A percentile compares a stretch with the other conserved stretches of the same genome.
Evolutionary conservation across 1,284 basidiomycete species (phyloP).

Genomic region (Trichosporon sp.): DNA sequence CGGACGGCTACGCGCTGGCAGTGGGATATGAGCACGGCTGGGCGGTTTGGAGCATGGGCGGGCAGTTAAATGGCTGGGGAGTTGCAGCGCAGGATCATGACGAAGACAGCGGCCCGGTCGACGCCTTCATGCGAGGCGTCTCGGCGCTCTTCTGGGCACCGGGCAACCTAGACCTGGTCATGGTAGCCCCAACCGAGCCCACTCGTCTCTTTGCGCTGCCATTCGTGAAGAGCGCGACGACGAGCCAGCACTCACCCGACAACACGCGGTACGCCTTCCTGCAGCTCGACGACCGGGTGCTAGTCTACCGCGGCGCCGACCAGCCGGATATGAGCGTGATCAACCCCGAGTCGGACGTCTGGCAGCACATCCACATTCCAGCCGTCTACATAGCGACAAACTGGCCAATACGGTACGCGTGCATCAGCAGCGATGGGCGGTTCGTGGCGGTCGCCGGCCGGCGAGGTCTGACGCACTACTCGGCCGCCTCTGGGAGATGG

Average conservation of each 20-base stretch:
- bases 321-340: constrained; percentile 97
- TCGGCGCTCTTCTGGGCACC: constrained; percentile 69
- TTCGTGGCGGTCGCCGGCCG: constrained; percentile 90
- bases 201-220: constrained; percentile 66
- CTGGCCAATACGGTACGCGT: constrained; percentile 92
- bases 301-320: constrained; percentile 95
- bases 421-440: constrained; percentile 82
- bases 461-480: constrained; percentile 88
- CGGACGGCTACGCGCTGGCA: constrained; percentile 95
- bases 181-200: constrained; percentile 50
- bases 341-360: constrained; percentile 97
- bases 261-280: constrained; percentile 75
- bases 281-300: constrained; percentile 87
- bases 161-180: constrained; percentile 79
- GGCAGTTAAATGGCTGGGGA: constrained; percentile 61
- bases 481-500: constrained; percentile 89
- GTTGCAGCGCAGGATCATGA: constrained; percentile 55
- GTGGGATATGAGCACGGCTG: constrained; percentile 86
- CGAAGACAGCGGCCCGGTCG: constrained; percentile 35
- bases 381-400: constrained; percentile 80
- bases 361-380: constrained; percentile 88
- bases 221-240: constrained; percentile 90
- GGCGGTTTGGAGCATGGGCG: constrained; percentile 86
- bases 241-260: constrained; percentile 77
- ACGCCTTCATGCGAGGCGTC: constrained; percentile 74